Evolutionary conservation across 2,329 filamentous ascomycete species (phyloP).

Genomic region (Verticillium isaacii): DNA sequence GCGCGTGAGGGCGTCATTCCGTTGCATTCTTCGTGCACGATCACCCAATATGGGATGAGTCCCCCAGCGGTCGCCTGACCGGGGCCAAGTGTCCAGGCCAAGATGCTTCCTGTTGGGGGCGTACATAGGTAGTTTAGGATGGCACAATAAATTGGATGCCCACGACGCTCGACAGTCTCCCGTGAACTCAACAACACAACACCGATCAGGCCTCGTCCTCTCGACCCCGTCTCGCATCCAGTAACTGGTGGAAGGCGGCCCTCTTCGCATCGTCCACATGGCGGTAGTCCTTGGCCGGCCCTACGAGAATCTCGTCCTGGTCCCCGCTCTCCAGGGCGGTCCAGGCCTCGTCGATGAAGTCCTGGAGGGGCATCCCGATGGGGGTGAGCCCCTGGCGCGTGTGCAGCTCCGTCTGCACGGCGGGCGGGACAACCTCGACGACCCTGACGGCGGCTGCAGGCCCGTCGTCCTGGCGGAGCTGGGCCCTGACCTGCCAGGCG

Average conservation of each 20-base stretch:
- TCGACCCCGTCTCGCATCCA: neutral
- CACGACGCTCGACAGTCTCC: no score
- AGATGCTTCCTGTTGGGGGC: neutral
- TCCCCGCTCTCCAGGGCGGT: constrained; percentile 32
- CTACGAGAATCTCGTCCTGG: constrained; percentile 24
- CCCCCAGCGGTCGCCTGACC: neutral
- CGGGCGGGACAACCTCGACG: constrained; percentile 43
- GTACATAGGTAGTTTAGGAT: constrained; percentile 3
- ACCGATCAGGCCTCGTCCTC: neutral
- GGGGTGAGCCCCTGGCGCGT: constrained; percentile 27
- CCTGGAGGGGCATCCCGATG: constrained; percentile 29
- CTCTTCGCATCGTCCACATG: constrained; percentile 3
- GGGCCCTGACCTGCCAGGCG: constrained; percentile 35
- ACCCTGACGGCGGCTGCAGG: constrained; percentile 22
- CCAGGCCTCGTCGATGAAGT: constrained; percentile 42
- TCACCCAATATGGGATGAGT: neutral
- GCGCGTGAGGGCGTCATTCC: neutral
- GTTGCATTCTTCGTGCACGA: constrained; percentile 3
- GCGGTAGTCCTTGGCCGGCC: constrained; percentile 7
- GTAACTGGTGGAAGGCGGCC: neutral
- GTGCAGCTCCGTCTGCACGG: constrained; percentile 45
- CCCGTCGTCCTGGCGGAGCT: constrained; percentile 27
- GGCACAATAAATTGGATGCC: constrained; percentile 6
- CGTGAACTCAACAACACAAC: no score
- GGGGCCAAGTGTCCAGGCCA: neutral